These are phyloP conservation scores for Climacium dendroides DNA, from an alignment of 225 moss, liverwort and hornwort species.

Conservation along the genomic window DNA sequence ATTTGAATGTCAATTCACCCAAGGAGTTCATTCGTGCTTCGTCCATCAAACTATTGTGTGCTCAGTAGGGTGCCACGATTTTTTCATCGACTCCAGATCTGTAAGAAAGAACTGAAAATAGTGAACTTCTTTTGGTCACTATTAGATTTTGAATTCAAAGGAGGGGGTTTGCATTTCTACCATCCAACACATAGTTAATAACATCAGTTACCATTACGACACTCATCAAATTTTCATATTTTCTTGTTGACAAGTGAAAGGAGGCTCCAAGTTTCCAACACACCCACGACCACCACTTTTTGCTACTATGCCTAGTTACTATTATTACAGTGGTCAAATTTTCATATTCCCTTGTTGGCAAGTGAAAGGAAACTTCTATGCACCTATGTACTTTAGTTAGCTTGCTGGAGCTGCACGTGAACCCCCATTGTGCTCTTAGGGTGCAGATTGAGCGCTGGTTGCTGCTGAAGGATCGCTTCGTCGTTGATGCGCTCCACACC, in stretches of 20 bases:
- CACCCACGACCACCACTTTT: too few relatives aligned
- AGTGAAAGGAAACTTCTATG: too few relatives aligned
- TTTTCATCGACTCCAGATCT: neutral
- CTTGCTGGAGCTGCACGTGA: constrained; percentile 38
- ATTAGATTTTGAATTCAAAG: too few relatives aligned
- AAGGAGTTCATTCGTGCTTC: too few relatives aligned
- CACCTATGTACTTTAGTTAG: too few relatives aligned
- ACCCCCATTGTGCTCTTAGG: constrained; percentile 41
- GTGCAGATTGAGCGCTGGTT: constrained; percentile 24
- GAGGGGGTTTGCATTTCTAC: neutral
- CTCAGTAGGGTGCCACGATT: neutral
- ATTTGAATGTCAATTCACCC: neutral
- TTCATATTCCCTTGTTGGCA: too few relatives aligned
- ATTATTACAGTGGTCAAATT: too few relatives aligned
- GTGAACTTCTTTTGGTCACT: too few relatives aligned
- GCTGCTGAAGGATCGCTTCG: constrained; percentile 12
- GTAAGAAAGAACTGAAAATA: too few relatives aligned
- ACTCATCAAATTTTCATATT: neutral
- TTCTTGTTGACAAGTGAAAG: neutral
- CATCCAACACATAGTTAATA: too few relatives aligned
- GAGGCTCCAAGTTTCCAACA: too few relatives aligned
- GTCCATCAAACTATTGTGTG: neutral
- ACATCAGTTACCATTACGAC: neutral
- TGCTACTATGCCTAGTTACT: too few relatives aligned
- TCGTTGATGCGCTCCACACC: constrained; percentile 27